These are phyloP conservation scores for Boletus sp. DNA, from an alignment of 1,284 basidiomycete species.

Conservation along the genomic window DNA sequence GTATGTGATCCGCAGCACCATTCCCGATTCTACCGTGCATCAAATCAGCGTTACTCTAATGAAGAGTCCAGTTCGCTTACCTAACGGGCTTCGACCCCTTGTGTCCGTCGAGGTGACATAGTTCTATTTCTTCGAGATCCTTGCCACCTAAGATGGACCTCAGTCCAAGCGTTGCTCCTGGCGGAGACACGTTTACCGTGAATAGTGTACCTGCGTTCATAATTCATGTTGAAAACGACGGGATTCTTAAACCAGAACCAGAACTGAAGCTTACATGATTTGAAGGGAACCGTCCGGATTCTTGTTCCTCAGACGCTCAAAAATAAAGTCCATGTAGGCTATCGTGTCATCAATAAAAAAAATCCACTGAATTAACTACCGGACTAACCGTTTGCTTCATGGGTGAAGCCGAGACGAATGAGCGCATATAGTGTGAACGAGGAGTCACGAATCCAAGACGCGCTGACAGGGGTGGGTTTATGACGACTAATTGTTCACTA, in stretches of 20 bases:
- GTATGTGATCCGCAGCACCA: constrained; percentile 87
- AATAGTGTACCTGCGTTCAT: constrained; percentile 70
- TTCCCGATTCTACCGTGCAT: constrained; percentile 70
- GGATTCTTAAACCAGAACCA: too few species aligned
- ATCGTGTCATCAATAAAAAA: constrained; percentile 23
- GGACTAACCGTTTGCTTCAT: constrained; percentile 77
- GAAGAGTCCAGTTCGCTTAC: constrained; percentile 31
- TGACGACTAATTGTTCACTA: not conserved
- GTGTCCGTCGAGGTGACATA: constrained; percentile 85
- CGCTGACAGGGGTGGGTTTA: constrained; percentile 42
- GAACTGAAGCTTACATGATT: constrained; percentile 65
- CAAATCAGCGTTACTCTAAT: constrained; percentile 1
- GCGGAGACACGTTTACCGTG: constrained; percentile 54
- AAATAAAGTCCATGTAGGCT: constrained; percentile 92
- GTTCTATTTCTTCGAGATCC: constrained; percentile 81
- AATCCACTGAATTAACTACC: not conserved
- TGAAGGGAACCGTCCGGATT: constrained; percentile 89
- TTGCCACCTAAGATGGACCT: constrained; percentile 61
- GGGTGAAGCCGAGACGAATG: constrained; percentile 87
- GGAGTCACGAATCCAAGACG: constrained; percentile 89
- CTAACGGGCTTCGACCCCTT: constrained; percentile 80
- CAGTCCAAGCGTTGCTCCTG: not conserved
- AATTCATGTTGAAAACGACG: not conserved
- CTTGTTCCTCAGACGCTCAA: constrained; percentile 76
- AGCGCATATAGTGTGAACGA: constrained; percentile 92